A percentile compares a stretch with the other conserved stretches of the same genome.
These are phyloP conservation scores for Neurospora sp. DNA, from an alignment of 495 filamentous ascomycete species.

Conservation along the genomic window DNA sequence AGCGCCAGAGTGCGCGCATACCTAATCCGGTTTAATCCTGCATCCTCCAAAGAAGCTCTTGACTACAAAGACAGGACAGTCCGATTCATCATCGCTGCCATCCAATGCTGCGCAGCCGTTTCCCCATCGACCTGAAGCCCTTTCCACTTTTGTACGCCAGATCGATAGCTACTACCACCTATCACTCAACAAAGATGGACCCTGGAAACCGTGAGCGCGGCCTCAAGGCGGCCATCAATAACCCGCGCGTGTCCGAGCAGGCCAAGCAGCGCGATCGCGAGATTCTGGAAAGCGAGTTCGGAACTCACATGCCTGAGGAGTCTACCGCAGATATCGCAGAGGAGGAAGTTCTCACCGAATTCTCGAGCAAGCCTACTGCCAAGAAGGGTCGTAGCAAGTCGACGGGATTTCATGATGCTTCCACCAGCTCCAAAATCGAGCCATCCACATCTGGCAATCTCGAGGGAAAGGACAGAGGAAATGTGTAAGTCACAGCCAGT, in stretches of 20 bases:
- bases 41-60: neutral
- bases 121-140: neutral
- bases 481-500: constrained; percentile 8
- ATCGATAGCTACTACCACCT: neutral
- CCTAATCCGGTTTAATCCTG: neutral
- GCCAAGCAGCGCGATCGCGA: constrained; percentile 14
- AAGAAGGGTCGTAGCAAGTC: constrained; percentile 11
- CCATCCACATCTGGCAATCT: neutral
- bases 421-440: neutral
- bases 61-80: neutral
- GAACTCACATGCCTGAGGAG: neutral
- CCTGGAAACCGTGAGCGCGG: constrained; percentile 20
- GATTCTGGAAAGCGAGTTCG: constrained; percentile 12
- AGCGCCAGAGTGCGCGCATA: neutral
- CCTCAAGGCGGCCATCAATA: constrained; percentile 20
- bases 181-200: constrained; percentile 10
- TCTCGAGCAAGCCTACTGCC: neutral
- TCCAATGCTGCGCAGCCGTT: neutral
- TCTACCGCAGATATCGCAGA: neutral
- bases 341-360: neutral
- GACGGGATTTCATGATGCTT: constrained; percentile 2
- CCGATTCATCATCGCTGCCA: neutral
- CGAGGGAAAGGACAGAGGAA: constrained; percentile 12
- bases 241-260: constrained; percentile 17
- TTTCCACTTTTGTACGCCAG: neutral